Evolutionary conservation across 495 filamentous ascomycete genomes (phyloP).

Genomic region (Aspergillus heteromorphus): DNA sequence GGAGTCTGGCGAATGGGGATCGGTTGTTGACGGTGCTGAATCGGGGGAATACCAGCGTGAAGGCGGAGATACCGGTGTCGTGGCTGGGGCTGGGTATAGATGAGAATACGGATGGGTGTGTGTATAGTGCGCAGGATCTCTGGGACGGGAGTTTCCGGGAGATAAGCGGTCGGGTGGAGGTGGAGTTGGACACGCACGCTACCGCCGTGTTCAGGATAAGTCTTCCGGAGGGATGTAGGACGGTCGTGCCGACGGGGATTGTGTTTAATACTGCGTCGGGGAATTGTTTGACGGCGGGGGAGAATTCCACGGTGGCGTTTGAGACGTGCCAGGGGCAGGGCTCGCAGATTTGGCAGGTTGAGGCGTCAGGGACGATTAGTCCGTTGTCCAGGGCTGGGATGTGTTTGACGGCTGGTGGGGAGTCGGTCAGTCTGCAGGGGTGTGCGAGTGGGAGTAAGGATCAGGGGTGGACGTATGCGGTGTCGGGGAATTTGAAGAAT

Average conservation of each 20-base stretch:
- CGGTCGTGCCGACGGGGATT: conserved; percentile 26
- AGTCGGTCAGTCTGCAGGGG: conserved; percentile 4
- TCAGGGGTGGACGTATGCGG: conserved; percentile 21
- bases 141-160: conserved; percentile 10
- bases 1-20: conserved; percentile 26
- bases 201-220: conserved; percentile 24
- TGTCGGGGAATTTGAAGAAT: conserved; percentile 27
- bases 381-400: conserved; percentile 18
- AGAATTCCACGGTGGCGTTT: conserved; percentile 10
- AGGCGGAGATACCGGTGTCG: conserved; percentile 12
- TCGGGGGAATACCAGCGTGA: conserved; percentile 16
- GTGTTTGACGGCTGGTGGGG: conserved; percentile 15
- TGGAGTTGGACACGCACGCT: conserved; percentile 24
- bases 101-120: conserved; percentile 8
- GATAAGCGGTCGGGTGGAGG: conserved; percentile 10
- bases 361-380: conserved; percentile 12
- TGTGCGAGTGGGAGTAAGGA: conserved; percentile 9
- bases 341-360: conserved; percentile 25
- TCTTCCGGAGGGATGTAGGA: conserved; percentile 9
- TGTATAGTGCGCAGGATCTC: conserved; percentile 20
- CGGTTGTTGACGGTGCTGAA: conserved; percentile 30
- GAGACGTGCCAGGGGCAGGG: conserved; percentile 17
- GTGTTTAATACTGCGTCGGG: conserved; percentile 29
- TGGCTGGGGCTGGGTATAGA: conserved; percentile 18
- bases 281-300: conserved; percentile 25